Percentiles rank a stretch among this genome's conserved stretches.
Evolutionary conservation across 2,329 filamentous ascomycete species (phyloP).

Genomic region (Alternaria sp.): DNA sequence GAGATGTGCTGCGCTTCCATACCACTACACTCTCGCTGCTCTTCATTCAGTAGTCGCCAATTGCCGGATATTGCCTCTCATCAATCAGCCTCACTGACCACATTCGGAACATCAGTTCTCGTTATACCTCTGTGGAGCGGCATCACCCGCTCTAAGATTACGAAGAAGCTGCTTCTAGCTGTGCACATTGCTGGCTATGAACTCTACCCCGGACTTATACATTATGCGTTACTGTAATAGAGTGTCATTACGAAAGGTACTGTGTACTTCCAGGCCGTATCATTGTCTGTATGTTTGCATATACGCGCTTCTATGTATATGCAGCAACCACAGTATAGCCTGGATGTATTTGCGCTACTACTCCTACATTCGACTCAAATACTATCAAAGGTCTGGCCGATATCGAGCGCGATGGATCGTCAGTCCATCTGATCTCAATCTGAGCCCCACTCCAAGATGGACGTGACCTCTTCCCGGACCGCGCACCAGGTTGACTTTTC

Average conservation of each 20-base stretch:
- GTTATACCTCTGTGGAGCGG: not conserved
- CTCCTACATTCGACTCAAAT: not conserved
- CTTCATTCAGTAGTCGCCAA: not conserved
- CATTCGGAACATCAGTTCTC: not conserved
- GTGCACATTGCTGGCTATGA: not conserved
- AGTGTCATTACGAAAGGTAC: not conserved
- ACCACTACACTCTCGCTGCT: not conserved
- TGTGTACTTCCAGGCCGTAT: not conserved
- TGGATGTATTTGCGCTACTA: not conserved
- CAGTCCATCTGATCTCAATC: not conserved
- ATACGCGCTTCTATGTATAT: not conserved
- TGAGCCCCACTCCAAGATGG: not conserved
- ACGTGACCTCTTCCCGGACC: not conserved
- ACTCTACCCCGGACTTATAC: not conserved
- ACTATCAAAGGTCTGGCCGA: not conserved
- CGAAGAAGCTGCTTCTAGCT: not conserved
- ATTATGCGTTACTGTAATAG: too few species aligned
- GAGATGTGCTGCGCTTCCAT: not conserved
- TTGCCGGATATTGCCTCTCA: accelerated
- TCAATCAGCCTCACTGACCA: accelerated
- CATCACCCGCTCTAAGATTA: too few species aligned
- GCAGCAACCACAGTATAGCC: not conserved
- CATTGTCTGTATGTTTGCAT: not conserved
- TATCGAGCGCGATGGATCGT: not conserved
- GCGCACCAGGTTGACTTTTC: not conserved